These are phyloP conservation scores for Pseudoneurospora amorphoporcata DNA, from an alignment of 495 filamentous ascomycete species.

Conservation along the genomic window DNA sequence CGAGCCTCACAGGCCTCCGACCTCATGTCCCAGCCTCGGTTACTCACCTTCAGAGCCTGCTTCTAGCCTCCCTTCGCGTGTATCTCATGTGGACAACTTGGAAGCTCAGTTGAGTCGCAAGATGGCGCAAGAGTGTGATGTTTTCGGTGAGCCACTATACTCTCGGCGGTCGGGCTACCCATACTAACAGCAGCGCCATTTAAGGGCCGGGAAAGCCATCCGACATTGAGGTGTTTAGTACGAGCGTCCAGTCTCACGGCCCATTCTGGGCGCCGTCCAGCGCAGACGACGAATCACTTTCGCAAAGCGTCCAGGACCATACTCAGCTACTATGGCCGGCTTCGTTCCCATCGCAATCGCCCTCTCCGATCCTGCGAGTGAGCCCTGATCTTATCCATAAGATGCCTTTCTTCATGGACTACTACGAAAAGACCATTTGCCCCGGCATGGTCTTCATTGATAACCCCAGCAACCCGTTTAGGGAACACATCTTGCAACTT, in stretches of 20 bases:
- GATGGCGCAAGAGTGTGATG: conserved; percentile 35
- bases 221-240: conserved; percentile 37
- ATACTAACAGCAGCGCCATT: conserved; percentile 2
- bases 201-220: conserved; percentile 26
- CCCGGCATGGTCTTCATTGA: conserved; percentile 88
- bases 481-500: conserved; percentile 71
- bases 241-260: conserved; percentile 32
- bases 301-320: conserved; percentile 21
- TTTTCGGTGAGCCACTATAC: conserved; percentile 28
- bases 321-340: conserved; percentile 13
- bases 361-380: conserved; percentile 26
- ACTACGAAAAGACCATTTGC: conserved; percentile 83
- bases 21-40: conserved; percentile 41
- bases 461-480: conserved; percentile 70
- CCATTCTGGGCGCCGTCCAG: conserved; percentile 33
- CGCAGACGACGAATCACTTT: conserved; percentile 30
- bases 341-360: conserved; percentile 17
- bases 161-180: background rate
- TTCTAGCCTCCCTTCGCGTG: conserved; percentile 36
- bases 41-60: conserved; percentile 38
- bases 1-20: conserved; percentile 36
- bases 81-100: conserved; percentile 29
- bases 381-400: conserved; percentile 44
- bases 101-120: conserved; percentile 36
- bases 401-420: conserved; percentile 57